Percentiles rank a stretch among this genome's conserved stretches.
Evolutionary conservation across 2,329 filamentous ascomycete species (phyloP).

Genomic region (Phyllachora maydis): DNA sequence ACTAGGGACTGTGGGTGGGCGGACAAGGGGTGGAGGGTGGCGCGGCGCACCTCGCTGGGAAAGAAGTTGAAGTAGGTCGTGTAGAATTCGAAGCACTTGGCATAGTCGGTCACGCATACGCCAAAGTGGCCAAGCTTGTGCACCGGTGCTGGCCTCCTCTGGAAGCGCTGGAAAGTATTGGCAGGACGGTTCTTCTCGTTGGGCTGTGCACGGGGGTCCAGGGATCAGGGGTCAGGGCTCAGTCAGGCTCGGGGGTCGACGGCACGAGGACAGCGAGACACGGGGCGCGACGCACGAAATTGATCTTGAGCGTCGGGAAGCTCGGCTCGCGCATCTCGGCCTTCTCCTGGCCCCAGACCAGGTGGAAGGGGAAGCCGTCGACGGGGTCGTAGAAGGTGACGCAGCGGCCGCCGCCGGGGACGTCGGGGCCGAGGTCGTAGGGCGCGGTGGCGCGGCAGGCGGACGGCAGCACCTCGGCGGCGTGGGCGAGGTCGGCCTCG

Average conservation of each 20-base stretch:
- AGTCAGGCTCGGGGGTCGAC: no score
- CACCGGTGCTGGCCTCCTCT: conserved; percentile 15
- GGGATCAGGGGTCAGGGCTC: no score
- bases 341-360: conserved; percentile 29
- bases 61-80: conserved; percentile 25
- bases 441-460: conserved; percentile 25
- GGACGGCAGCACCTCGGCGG: conserved; percentile 21
- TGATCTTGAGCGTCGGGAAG: conserved; percentile 19
- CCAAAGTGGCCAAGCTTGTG: conserved; percentile 35
- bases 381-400: conserved; percentile 31
- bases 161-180: conserved; percentile 29
- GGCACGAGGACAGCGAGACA: background rate
- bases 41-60: conserved; percentile 21
- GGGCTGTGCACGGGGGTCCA: conserved; percentile 14
- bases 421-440: conserved; percentile 23
- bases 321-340: conserved; percentile 17
- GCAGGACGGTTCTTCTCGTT: conserved; percentile 26
- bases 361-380: conserved; percentile 34
- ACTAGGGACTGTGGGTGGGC: no score
- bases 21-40: no score
- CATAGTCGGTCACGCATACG: conserved; percentile 28
- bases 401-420: conserved; percentile 30
- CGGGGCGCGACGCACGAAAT: conserved; percentile 22
- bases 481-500: conserved; percentile 29
- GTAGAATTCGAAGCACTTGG: conserved; percentile 26